Evolutionary conservation across 371 early-diverging fungal species (phyloP).

Genomic region (Encephalitozoon romaleae): DNA sequence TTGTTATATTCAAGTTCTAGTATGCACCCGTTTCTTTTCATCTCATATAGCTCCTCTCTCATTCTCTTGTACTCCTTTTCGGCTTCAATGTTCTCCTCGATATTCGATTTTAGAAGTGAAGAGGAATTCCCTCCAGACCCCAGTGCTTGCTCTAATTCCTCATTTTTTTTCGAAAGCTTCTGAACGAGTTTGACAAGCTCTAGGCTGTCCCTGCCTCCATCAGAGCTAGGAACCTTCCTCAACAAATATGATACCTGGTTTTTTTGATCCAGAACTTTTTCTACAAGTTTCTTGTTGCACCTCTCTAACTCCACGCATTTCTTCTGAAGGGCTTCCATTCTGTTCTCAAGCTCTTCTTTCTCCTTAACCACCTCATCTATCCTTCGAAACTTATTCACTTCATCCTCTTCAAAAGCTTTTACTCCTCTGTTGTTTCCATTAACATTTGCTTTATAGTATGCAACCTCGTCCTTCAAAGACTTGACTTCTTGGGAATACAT

Average conservation of each 20-base stretch:
- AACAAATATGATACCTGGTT: slow-evolving; percentile 3
- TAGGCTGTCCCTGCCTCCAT: background rate
- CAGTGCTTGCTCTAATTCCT: background rate
- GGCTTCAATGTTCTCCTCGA: background rate
- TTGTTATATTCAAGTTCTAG: slow-evolving; percentile 2
- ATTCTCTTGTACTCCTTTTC: background rate
- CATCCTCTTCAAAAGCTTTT: background rate
- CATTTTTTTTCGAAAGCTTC: slow-evolving; percentile 6
- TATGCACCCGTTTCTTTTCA: background rate
- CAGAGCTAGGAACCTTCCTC: background rate
- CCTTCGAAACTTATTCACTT: too few relatives aligned
- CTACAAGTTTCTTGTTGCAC: background rate
- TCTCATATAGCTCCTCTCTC: background rate
- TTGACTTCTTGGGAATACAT: background rate
- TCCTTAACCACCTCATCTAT: background rate
- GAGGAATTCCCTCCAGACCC: background rate
- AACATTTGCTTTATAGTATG: background rate
- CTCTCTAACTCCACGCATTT: background rate
- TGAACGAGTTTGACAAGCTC: background rate
- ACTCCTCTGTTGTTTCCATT: background rate
- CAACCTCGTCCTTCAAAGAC: background rate
- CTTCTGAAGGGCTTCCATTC: background rate
- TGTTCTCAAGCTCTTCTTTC: background rate
- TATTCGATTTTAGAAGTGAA: background rate
- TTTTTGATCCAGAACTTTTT: background rate